Base-by-base conservation (phyloP, 2,329 filamentous ascomycete genomes). In the Anthostomella pinea region DNA sequence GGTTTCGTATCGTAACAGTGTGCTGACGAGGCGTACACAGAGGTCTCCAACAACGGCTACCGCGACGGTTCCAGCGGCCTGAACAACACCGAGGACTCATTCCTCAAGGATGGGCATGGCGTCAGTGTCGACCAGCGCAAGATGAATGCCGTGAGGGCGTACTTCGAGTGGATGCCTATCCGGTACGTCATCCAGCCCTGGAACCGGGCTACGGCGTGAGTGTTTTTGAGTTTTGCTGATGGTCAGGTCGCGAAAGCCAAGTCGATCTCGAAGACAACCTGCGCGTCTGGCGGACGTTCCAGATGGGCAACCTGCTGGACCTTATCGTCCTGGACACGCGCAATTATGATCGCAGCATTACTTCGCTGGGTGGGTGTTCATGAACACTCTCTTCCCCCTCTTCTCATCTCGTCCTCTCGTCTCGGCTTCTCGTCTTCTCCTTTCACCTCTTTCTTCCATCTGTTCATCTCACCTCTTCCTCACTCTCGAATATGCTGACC, bases 71-170 rank as follows among this genome's bases (percentile, higher is more conserved):
- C 70, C 7, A 70, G 73, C 2, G 66, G 68, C 4, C 61, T 83
- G 16, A 81, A 80, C 57, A 86, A 86, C 57, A 83, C 77, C 8
- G 80, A 84, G 51, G 70, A 75, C 6, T 82, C 77, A 0, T 87
- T 85, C 60, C 54, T 77, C 18, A 66, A 72, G 30, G 70, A 77
- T 38, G 73, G 73, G 3, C 41, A 41, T 5, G 67, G 69, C 10
- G 70, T 86, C n/a, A 77, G 72, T 20, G 77, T 85, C n/a, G 82
- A 86, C 47, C 77, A 83, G 55, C 73, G 82, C 45, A 87, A 86
- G 65, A 79, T 84, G 69, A 84, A 86, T 35, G 83, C 81, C 2
- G 81, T 87, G 2, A 69, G 83, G 23, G 81, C 82, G 1, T 83
- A 83, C 52, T 84, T 83, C 41, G 80, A 84, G 54, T 82, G 78